Conservation (phyloP, 345 rosid species). For the Barbarea vulgaris region DNA sequence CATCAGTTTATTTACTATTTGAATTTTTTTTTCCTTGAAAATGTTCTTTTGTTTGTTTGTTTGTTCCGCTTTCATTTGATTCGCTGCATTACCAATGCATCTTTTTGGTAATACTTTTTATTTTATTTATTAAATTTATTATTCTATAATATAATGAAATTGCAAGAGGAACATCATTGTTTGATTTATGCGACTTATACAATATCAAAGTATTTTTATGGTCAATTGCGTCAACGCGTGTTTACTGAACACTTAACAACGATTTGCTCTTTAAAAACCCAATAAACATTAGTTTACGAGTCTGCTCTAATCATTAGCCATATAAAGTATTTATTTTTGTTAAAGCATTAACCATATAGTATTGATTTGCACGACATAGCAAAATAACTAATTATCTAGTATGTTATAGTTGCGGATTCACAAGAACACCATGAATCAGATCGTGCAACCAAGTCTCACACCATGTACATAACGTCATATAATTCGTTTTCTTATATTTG, state of each 20-base stretch:
- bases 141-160: background rate
- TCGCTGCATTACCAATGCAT: conserved; percentile 17
- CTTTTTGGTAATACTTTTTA: background rate
- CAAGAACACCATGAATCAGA: conserved; percentile 3
- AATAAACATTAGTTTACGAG: background rate
- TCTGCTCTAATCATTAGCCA: conserved; percentile 4
- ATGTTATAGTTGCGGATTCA: background rate
- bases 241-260: background rate
- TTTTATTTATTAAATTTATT: background rate
- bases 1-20: background rate
- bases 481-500: background rate
- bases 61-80: conserved; percentile 19
- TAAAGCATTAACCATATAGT: conserved; percentile 1
- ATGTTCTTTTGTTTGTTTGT: conserved; percentile 20
- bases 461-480: background rate
- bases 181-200: background rate
- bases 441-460: conserved; percentile 17
- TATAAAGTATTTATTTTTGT: background rate
- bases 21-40: background rate
- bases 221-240: conserved; percentile 8
- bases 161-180: conserved; percentile 7
- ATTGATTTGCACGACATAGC: conserved; percentile 1
- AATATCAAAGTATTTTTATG: background rate
- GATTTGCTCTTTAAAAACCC: conserved; percentile 10
- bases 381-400: background rate